Evolutionary conservation across 306 rosid species (phyloP).

Genomic region (Lathyrus oleraceus): DNA sequence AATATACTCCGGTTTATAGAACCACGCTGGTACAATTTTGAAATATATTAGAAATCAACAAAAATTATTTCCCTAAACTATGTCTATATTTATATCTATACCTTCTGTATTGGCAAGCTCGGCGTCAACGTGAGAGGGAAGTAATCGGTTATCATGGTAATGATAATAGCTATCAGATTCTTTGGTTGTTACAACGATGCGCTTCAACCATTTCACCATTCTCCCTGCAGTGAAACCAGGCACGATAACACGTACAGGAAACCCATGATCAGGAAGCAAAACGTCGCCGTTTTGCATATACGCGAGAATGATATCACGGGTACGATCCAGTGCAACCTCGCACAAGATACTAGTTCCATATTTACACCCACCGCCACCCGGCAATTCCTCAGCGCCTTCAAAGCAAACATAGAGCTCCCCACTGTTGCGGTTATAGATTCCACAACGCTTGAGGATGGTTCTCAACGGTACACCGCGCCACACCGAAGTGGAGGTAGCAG

Average conservation of each 20-base stretch:
- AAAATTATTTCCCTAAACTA: too few species aligned
- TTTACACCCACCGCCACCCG: conserved; percentile 18
- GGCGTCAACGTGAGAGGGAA: conserved; percentile 12
- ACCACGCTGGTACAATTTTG: conserved; percentile 2
- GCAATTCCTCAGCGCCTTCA: conserved; percentile 19
- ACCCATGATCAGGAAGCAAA: conserved; percentile 14
- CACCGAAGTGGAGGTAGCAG: conserved; percentile 4
- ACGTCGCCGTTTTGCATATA: conserved; percentile 15
- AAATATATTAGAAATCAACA: neutral
- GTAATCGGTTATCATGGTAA: neutral
- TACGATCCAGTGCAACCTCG: conserved; percentile 23
- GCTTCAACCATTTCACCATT: conserved; percentile 26
- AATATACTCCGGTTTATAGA: conserved; percentile 12
- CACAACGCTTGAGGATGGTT: conserved; percentile 7
- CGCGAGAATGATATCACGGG: neutral
- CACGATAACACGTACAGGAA: neutral
- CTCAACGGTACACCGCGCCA: conserved; percentile 23
- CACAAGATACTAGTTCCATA: conserved; percentile 1
- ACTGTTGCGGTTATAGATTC: neutral
- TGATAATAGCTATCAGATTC: conserved; percentile 10
- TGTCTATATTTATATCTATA: neutral
- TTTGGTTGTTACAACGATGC: neutral
- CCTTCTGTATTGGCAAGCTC: conserved; percentile 15
- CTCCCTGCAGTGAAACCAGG: conserved; percentile 24
- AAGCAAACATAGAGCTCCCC: conserved; percentile 12